Evolutionary conservation across 2,329 filamentous ascomycete species (phyloP).

Genomic region (Cordyceps cateniannulata): DNA sequence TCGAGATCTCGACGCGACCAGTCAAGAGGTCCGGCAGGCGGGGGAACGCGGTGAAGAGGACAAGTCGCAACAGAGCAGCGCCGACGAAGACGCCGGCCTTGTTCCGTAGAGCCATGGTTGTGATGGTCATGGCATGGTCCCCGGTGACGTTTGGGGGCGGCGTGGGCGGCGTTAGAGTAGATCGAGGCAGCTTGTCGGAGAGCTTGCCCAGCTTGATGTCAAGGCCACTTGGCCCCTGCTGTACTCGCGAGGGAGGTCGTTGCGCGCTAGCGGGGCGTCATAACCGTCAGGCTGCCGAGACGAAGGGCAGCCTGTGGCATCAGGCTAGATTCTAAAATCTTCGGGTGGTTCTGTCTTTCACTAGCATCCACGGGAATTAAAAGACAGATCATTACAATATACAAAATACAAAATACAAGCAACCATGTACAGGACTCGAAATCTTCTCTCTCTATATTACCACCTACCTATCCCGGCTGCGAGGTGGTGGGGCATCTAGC

Average conservation of each 20-base stretch:
- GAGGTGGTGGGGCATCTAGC: too few relatives aligned
- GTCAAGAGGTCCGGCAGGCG: constrained; percentile 78
- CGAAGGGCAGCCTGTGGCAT: neutral
- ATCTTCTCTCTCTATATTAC: too few relatives aligned
- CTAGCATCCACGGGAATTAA: too few relatives aligned
- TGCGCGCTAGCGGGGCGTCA: constrained; percentile 6
- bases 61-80: constrained; percentile 71
- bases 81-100: constrained; percentile 59
- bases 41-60: constrained; percentile 76
- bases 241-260: neutral
- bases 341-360: too few relatives aligned
- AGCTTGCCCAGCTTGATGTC: constrained; percentile 12
- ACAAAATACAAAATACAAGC: too few relatives aligned
- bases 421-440: too few relatives aligned
- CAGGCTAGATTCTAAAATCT: neutral
- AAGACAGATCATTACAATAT: too few relatives aligned
- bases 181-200: neutral
- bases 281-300: neutral
- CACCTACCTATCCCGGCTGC: too few relatives aligned
- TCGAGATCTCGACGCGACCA: constrained; percentile 91
- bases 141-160: constrained; percentile 2
- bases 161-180: neutral
- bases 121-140: constrained; percentile 29
- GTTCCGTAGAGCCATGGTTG: constrained; percentile 34
- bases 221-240: constrained; percentile 20